A percentile compares a stretch with the other conserved stretches of the same genome.
phyloP scores from a whole-genome alignment of 2,329 filamentous ascomycete species.

The Ambrosiella beaveri region DNA sequence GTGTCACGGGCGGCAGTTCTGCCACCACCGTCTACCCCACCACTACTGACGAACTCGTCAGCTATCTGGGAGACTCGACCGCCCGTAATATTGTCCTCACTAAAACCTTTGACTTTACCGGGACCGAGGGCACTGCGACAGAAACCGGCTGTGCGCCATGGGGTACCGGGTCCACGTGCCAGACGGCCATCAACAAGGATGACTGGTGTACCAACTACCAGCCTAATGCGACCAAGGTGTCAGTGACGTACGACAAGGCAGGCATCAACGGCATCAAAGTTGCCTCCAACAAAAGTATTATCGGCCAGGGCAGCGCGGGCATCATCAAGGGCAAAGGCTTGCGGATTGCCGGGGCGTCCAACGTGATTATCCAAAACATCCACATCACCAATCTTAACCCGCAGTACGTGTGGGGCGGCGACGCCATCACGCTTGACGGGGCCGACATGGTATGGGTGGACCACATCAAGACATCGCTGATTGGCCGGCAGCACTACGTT shows the following conservation, averaged over 20 bases:
- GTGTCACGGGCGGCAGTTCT: conserved; percentile 42
- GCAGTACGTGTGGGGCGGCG: conserved; percentile 41
- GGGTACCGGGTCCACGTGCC: conserved; percentile 34
- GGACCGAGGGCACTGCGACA: conserved; percentile 34
- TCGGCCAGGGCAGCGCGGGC: conserved; percentile 34
- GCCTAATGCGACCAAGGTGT: conserved; percentile 28
- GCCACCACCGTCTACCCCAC: conserved; percentile 36
- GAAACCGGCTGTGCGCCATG: conserved; percentile 40
- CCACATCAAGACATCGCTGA: conserved; percentile 37
- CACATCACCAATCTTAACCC: conserved; percentile 39
- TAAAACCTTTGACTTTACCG: conserved; percentile 38
- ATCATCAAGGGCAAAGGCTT: conserved; percentile 42
- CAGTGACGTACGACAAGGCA: conserved; percentile 33
- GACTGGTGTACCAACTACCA: conserved; percentile 43
- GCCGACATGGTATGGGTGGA: conserved; percentile 33
- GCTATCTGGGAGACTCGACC: conserved; percentile 36
- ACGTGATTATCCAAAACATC: conserved; percentile 42
- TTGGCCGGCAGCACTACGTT: conserved; percentile 44
- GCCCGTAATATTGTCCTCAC: conserved; percentile 41
- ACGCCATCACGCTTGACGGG: conserved; percentile 36
- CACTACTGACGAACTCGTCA: conserved; percentile 37
- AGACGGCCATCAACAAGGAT: conserved; percentile 43
- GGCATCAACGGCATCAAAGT: conserved; percentile 33
- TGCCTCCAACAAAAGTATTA: conserved; percentile 38
- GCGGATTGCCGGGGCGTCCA: conserved; percentile 27